These are phyloP conservation scores for Trichosporon coremiiforme DNA, from an alignment of 1,284 basidiomycete genomes.

Conservation along the genomic window DNA sequence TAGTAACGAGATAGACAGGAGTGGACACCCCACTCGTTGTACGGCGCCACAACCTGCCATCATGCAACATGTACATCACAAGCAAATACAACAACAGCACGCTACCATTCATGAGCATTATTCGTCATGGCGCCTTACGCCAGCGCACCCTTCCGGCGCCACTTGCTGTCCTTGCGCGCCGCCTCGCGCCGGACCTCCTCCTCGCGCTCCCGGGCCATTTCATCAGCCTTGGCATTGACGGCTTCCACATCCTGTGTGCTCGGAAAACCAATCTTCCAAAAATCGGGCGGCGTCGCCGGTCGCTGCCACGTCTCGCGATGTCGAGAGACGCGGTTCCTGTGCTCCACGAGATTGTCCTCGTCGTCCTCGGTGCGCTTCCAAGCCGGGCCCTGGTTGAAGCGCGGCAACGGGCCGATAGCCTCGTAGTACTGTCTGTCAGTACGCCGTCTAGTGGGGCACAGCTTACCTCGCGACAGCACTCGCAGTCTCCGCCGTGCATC, in stretches of 20 bases:
- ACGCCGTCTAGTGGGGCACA: background rate
- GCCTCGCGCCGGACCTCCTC: slow-evolving; percentile 59
- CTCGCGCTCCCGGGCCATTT: slow-evolving; percentile 63
- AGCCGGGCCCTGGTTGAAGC: slow-evolving; percentile 65
- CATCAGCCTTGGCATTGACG: slow-evolving; percentile 71
- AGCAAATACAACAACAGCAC: slow-evolving; percentile 18
- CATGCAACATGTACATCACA: slow-evolving; percentile 20
- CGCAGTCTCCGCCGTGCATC: slow-evolving; percentile 78
- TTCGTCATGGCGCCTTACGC: background rate
- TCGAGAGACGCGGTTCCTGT: slow-evolving; percentile 73
- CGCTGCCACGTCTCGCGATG: slow-evolving; percentile 70
- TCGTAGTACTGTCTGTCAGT: slow-evolving; percentile 69
- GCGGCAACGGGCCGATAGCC: slow-evolving; percentile 69
- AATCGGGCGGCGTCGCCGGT: slow-evolving; percentile 76
- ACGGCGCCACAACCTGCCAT: background rate
- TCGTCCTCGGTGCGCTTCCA: slow-evolving; percentile 59
- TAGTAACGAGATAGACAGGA: slow-evolving; percentile 5
- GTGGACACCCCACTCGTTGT: slow-evolving; percentile 15
- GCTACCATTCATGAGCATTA: no score
- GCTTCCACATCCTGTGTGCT: slow-evolving; percentile 72
- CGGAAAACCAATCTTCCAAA: slow-evolving; percentile 80
- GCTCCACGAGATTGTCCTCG: slow-evolving; percentile 58
- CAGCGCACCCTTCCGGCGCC: slow-evolving; percentile 40
- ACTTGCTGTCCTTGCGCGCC: slow-evolving; percentile 50
- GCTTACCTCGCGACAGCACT: slow-evolving; percentile 76